Percentiles rank a stretch among this genome's conserved stretches.
phyloP scores from a whole-genome alignment of 495 filamentous ascomycete species.

The Penicillium egyptiacum region DNA sequence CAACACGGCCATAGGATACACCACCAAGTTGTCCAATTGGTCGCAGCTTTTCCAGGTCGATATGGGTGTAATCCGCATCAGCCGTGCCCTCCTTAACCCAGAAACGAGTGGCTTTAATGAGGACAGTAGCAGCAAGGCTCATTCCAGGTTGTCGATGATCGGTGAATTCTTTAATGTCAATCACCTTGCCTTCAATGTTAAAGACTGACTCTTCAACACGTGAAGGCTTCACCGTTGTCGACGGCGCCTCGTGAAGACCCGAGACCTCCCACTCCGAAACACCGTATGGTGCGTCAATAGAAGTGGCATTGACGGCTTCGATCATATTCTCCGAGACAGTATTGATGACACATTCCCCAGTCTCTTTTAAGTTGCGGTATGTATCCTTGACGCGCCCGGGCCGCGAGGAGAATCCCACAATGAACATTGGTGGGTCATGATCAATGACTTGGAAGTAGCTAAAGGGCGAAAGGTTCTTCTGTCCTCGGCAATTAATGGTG shows the following conservation, averaged over 20 bases:
- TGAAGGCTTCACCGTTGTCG: constrained; percentile 56
- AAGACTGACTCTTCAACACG: constrained; percentile 79
- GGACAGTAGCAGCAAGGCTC: constrained; percentile 64
- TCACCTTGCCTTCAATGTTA: constrained; percentile 70
- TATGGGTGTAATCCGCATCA: constrained; percentile 64
- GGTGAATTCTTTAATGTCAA: constrained; percentile 70
- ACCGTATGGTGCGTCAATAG: constrained; percentile 73
- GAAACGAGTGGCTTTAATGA: constrained; percentile 79
- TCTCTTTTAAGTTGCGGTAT: constrained; percentile 64
- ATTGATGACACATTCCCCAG: constrained; percentile 72
- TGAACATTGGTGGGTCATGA: constrained; percentile 85
- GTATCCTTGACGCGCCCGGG: constrained; percentile 66
- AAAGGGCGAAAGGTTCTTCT: constrained; percentile 78
- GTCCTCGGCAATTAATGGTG: constrained; percentile 51
- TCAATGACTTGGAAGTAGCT: constrained; percentile 76
- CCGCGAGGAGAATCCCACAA: constrained; percentile 64
- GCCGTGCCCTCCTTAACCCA: constrained; percentile 82
- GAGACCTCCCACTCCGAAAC: constrained; percentile 75
- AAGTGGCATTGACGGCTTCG: constrained; percentile 78
- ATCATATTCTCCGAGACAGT: constrained; percentile 76
- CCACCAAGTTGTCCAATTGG: constrained; percentile 77
- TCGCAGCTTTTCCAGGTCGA: constrained; percentile 67
- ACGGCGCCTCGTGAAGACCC: constrained; percentile 66
- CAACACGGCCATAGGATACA: constrained; percentile 68
- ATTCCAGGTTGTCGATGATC: constrained; percentile 61